phyloP scores from a whole-genome alignment of 2,329 filamentous ascomycete genomes.

The Fusarium pseudoanthophilum region DNA sequence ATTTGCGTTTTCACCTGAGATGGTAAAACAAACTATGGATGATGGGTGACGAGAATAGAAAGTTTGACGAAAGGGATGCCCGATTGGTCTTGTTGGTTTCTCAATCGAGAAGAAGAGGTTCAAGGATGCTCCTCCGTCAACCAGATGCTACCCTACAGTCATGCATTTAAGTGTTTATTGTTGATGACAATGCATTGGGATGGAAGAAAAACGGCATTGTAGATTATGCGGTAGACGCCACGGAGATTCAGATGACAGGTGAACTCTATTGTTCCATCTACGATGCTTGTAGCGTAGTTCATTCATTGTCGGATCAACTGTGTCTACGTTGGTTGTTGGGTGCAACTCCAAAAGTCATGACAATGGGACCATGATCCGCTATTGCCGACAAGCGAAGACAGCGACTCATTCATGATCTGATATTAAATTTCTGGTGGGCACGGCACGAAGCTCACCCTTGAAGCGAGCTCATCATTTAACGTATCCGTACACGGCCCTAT shows the following conservation, averaged over 20 bases:
- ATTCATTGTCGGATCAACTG: accelerated
- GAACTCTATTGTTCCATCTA: background rate
- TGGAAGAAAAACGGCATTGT: background rate
- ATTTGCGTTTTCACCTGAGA: constrained; percentile 13
- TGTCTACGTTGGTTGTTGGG: no score
- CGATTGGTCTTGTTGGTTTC: background rate
- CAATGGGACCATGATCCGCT: background rate
- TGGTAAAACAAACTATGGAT: constrained; percentile 13
- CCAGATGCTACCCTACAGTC: background rate
- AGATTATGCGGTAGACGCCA: background rate
- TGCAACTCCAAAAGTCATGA: no score
- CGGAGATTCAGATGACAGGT: background rate
- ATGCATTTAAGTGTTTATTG: background rate
- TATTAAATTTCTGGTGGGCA: background rate
- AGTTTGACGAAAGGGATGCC: background rate
- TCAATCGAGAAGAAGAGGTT: background rate
- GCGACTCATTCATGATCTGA: constrained; percentile 1
- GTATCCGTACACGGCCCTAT: background rate
- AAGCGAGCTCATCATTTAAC: background rate
- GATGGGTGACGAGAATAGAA: background rate
- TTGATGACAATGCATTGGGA: background rate
- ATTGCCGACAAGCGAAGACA: background rate
- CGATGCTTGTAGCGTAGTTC: no score
- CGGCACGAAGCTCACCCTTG: background rate
- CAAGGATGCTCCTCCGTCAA: background rate